These are phyloP conservation scores for Neurospora sp. DNA, from an alignment of 495 filamentous ascomycete genomes.

Conservation along the genomic window DNA sequence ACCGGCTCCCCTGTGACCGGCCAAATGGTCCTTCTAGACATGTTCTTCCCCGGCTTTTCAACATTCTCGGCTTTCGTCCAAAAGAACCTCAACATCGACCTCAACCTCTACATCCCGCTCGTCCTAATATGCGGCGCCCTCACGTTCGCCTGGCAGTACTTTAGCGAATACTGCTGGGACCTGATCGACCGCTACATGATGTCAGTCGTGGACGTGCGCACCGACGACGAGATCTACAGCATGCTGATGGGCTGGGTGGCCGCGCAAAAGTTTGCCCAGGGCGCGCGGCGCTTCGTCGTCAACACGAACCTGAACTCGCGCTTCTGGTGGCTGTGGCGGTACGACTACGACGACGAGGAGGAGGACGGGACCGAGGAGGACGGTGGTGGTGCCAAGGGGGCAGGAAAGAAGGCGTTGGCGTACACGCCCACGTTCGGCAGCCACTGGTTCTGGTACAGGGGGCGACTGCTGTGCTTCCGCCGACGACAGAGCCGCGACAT, in stretches of 20 bases:
- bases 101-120: constrained; percentile 58
- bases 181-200: constrained; percentile 38
- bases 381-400: constrained; percentile 14
- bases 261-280: constrained; percentile 45
- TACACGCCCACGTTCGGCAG: constrained; percentile 56
- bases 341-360: constrained; percentile 31
- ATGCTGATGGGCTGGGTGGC: constrained; percentile 64
- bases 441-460: constrained; percentile 57
- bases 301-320: constrained; percentile 46
- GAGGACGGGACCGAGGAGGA: constrained; percentile 38
- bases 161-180: constrained; percentile 31
- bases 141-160: constrained; percentile 40
- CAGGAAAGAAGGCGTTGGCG: constrained; percentile 48
- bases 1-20: not conserved
- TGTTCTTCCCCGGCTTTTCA: constrained; percentile 64
- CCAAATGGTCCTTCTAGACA: constrained; percentile 49
- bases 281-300: constrained; percentile 49
- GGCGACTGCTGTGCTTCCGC: constrained; percentile 44
- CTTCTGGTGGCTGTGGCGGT: constrained; percentile 36
- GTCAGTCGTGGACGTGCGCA: constrained; percentile 53
- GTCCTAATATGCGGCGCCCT: constrained; percentile 42
- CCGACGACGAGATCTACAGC: constrained; percentile 58
- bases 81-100: constrained; percentile 56
- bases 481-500: constrained; percentile 29
- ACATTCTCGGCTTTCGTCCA: constrained; percentile 49